Base-by-base conservation (phyloP, 768 basidiomycete species). In the Daedalea quercina region DNA sequence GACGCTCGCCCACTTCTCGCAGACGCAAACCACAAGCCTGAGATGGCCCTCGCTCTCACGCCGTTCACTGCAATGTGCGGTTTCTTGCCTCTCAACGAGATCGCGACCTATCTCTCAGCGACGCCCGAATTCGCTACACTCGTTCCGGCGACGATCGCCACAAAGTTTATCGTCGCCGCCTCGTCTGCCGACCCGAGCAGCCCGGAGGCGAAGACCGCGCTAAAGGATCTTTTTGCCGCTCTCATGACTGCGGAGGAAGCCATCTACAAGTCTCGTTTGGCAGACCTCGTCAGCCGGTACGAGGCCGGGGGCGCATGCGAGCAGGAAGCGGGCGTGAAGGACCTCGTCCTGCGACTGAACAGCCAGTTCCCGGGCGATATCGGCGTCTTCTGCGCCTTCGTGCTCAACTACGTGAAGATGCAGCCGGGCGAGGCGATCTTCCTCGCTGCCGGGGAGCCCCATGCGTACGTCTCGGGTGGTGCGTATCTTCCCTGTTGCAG, bases 21-120 rank as follows among this genome's bases (percentile, higher is more conserved):
- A 90, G 96, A 99, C 67, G 80, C 84, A 4, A 98, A 98, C 65
- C 96, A 99, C 63, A 99, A 99, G 69, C 96, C 96, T 2, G 96
- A 99, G 67, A 95, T 99, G 91, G 93, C 94, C n/a, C 77, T 99
- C 34, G 96, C 96, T 0, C 70, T 99, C 54, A 94, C 94, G 0
- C 81, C 85, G 13, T 98, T 98, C 75, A 74, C 74, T 35, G 96
- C 90, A 1, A 74, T 98, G 63, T 95, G 94, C 65, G 95, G 95
- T 41, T 99, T 98, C 73, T 80, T 87, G 17, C 95, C 95, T 3
- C 79, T 93, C 1, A 63, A 74, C 1, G 70, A 78, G 45, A 90
- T 99, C 65, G 82, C 84, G 17, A 66, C 72, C 17, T 79, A 81
- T 70, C 77, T 99, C 56, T 62, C 68, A 33, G 64, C 68, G 42